Conservation (phyloP, 208 protist species). For the Leishmania turanica region DNA sequence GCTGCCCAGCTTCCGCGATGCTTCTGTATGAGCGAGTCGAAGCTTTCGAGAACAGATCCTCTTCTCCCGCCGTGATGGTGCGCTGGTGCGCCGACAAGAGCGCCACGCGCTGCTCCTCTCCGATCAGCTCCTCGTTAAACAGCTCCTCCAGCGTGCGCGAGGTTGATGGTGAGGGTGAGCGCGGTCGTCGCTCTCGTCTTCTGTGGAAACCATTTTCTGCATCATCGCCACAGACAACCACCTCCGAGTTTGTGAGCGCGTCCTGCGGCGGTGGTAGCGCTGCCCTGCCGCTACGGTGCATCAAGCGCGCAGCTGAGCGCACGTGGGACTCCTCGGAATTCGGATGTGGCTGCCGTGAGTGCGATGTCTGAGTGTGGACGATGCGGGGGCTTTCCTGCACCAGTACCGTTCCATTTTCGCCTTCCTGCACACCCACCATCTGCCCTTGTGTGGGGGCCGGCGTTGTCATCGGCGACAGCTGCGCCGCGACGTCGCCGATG, state of each 20-base stretch:
- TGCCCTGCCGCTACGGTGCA: not conserved
- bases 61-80: not conserved
- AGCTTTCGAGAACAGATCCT: not conserved
- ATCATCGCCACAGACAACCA: not conserved
- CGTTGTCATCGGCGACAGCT: not conserved
- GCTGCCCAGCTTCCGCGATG: not conserved
- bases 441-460: not conserved
- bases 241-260: not conserved
- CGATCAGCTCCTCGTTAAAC: conserved; percentile 4
- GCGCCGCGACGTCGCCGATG: not conserved
- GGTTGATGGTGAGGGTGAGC: not conserved
- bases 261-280: not conserved
- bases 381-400: not conserved
- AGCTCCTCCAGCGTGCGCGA: not conserved
- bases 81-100: not conserved
- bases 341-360: not conserved
- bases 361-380: not conserved
- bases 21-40: not conserved
- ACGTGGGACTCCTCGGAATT: not conserved
- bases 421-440: not conserved
- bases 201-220: not conserved
- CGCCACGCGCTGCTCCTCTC: not conserved
- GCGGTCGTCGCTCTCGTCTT: not conserved
- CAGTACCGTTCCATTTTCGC: not conserved
- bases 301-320: not conserved